Conservation (phyloP, 139 green algal genomes). For the Dunaliella primolecta region DNA sequence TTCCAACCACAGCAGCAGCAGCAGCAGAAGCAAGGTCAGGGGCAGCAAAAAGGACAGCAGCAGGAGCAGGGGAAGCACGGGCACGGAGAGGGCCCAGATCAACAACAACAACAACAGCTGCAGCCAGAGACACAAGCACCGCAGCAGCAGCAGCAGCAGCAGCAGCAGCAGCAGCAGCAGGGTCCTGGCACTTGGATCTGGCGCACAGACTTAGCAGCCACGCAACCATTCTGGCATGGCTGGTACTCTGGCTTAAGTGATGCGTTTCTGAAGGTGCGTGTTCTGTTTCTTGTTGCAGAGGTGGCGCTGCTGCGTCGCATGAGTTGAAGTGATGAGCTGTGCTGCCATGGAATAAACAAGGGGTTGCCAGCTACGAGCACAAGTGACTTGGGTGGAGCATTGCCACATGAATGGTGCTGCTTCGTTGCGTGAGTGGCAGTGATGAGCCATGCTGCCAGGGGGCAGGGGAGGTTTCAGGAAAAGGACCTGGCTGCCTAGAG, state of each 20-base stretch:
- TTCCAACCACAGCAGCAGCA: background rate
- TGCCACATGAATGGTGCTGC: no score
- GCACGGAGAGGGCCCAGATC: no score
- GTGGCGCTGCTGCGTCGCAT: no score
- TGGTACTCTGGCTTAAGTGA: constrained; percentile 87
- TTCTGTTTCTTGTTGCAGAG: no score
- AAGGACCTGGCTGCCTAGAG: no score
- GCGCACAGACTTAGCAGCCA: constrained; percentile 67
- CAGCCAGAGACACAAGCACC: background rate
- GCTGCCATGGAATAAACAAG: no score
- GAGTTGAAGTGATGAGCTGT: no score
- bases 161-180: constrained; percentile 15
- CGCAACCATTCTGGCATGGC: constrained; percentile 72
- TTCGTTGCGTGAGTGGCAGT: no score
- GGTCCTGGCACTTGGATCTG: constrained; percentile 55
- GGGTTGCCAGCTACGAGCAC: no score
- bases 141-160: constrained; percentile 14
- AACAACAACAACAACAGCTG: background rate
- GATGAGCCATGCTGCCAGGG: no score
- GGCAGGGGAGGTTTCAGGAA: no score
- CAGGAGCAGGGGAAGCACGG: background rate
- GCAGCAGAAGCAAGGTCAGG: background rate
- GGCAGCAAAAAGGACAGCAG: background rate
- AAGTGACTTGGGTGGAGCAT: no score
- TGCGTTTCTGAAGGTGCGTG: constrained; percentile 63